These are phyloP conservation scores for Arthrobotrys musiformis DNA, from an alignment of 2,329 filamentous ascomycete species.

Conservation along the genomic window DNA sequence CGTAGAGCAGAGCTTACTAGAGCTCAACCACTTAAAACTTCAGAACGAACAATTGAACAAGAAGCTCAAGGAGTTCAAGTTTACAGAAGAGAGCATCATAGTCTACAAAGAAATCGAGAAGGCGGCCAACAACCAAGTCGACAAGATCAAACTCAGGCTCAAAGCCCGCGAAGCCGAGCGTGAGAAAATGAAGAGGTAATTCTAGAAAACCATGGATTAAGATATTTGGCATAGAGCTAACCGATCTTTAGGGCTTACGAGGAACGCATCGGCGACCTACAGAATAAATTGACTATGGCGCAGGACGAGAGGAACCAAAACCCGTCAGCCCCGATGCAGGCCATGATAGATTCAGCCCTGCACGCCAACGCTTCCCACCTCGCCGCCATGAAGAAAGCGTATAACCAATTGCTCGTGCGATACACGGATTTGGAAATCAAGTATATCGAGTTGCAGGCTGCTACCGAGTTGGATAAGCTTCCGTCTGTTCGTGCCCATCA, in stretches of 20 bases:
- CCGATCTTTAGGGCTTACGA: conserved; percentile 64
- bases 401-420: conserved; percentile 66
- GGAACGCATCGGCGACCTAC: conserved; percentile 65
- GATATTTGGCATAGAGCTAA: conserved; percentile 8
- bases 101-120: conserved; percentile 70
- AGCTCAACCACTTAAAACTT: conserved; percentile 70
- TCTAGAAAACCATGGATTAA: background rate
- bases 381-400: conserved; percentile 67
- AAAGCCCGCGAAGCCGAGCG: conserved; percentile 67
- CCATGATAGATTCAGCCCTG: conserved; percentile 66
- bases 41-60: conserved; percentile 72
- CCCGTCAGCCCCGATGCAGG: conserved; percentile 63
- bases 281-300: conserved; percentile 60
- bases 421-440: conserved; percentile 67
- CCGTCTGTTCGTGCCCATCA: conserved; percentile 16
- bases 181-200: conserved; percentile 63
- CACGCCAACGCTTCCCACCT: conserved; percentile 66
- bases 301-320: conserved; percentile 59
- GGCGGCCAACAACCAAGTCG: conserved; percentile 70
- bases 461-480: conserved; percentile 62
- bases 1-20: conserved; percentile 71
- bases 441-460: conserved; percentile 61
- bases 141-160: conserved; percentile 71
- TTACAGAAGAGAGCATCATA: conserved; percentile 72
- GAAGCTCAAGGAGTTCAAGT: conserved; percentile 72